These are phyloP conservation scores for Aspergillus unguis DNA, from an alignment of 2,329 filamentous ascomycete genomes.

Conservation along the genomic window DNA sequence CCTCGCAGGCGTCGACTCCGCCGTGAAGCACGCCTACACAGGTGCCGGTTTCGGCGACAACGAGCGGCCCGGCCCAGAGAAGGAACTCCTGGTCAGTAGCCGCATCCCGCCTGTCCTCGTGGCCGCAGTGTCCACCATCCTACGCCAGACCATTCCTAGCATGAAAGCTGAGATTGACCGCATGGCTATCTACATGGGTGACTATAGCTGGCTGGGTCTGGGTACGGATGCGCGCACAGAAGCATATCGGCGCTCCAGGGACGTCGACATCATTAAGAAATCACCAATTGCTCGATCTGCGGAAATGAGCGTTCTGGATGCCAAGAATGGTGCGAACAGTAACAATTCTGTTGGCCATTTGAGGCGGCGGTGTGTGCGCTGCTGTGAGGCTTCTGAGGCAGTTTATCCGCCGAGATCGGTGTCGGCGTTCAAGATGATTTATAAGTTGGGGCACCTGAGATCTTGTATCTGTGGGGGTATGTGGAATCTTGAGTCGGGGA, in stretches of 20 bases:
- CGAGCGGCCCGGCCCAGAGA: constrained; percentile 50
- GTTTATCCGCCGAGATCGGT: constrained; percentile 39
- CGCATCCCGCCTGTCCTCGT: constrained; percentile 51
- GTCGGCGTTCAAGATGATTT: constrained; percentile 36
- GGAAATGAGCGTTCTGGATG: neutral
- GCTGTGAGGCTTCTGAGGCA: constrained; percentile 65
- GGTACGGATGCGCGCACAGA: constrained; percentile 57
- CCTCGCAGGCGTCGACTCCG: constrained; percentile 62
- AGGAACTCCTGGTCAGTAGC: constrained; percentile 52
- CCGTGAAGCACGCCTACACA: constrained; percentile 59
- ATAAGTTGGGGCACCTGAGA: constrained; percentile 35
- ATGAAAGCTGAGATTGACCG: constrained; percentile 62
- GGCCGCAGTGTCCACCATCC: constrained; percentile 47
- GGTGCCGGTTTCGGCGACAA: constrained; percentile 43
- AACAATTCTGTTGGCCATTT: constrained; percentile 4
- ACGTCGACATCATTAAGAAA: constrained; percentile 58
- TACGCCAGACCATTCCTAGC: constrained; percentile 51
- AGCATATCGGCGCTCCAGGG: constrained; percentile 58
- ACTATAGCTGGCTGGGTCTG: constrained; percentile 67
- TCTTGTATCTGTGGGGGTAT: constrained; percentile 42
- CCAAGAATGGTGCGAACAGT: constrained; percentile 9
- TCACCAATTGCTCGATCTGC: constrained; percentile 27
- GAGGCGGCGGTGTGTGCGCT: constrained; percentile 56
- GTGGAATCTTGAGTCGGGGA: constrained; percentile 35
- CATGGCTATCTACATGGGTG: constrained; percentile 67